phyloP scores from a whole-genome alignment of 1,139 yeast species.

The Suhomyces bokatorum region DNA sequence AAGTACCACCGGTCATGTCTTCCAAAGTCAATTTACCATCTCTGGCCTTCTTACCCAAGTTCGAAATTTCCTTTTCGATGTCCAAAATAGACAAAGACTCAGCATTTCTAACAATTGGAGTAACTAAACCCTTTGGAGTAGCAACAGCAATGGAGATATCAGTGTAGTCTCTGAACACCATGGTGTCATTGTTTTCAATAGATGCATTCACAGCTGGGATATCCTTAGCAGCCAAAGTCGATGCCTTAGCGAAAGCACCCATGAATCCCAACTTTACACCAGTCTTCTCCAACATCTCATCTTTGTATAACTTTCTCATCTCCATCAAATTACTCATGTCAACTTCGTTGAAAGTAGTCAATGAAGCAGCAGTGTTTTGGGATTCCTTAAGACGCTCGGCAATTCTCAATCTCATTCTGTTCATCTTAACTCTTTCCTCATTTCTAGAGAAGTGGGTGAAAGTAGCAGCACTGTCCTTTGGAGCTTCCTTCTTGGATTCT shows the following conservation, averaged over 20 bases:
- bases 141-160: conserved; percentile 98
- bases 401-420: conserved; percentile 98
- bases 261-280: conserved; percentile 97
- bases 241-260: conserved; percentile 98
- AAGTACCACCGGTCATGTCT: conserved; percentile 99
- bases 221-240: conserved; percentile 90
- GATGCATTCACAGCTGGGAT: conserved; percentile 95
- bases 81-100: conserved; percentile 88
- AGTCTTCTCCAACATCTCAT: conserved; percentile 89
- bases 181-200: conserved; percentile 88
- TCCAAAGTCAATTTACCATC: conserved; percentile 95
- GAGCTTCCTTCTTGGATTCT: conserved; percentile 16
- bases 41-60: conserved; percentile 90
- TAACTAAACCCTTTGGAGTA: conserved; percentile 98
- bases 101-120: conserved; percentile 97
- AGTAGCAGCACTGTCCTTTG: conserved; percentile 32
- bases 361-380: conserved; percentile 97
- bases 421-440: conserved; percentile 96
- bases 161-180: conserved; percentile 94
- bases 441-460: conserved; percentile 73
- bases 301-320: conserved; percentile 96
- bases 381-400: conserved; percentile 99
- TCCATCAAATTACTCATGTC: conserved; percentile 93
- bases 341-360: conserved; percentile 96
- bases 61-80: conserved; percentile 81